Evolutionary conservation across 2,329 filamentous ascomycete species (phyloP), one percentile per base, ranked within the genome.

Genomic region (Fusarium pilosicola): DNA sequence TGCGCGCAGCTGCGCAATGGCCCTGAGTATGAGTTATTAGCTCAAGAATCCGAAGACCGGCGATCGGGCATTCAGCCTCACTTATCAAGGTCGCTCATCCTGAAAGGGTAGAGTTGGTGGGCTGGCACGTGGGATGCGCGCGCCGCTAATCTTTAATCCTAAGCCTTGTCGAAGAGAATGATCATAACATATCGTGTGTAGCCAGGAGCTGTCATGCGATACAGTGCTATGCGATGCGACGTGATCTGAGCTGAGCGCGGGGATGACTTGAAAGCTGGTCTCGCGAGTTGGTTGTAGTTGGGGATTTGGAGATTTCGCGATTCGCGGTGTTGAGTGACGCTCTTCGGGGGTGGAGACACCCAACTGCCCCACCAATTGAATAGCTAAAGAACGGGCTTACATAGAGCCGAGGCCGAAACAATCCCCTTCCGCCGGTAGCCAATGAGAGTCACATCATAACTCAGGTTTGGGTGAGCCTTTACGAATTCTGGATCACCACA

Each of bases 41-140:
- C 63, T 49, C 44, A 59, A 41, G 34, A 42, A 28, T 62, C 48
- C 52, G 54, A 65, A 41, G 62, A 64, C 51, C 36, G 62, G 58
- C n/a, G 41, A 36, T 61, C 32, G 59, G 39, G 41, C 45, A 42
- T 34, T 56, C 59, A 52, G 62, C 64, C 86, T 76, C 88, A 97
- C 95, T 91, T 93, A 86, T 98, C 96, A 79, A 98, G 90, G 83
- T 98, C 95, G 84, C 95, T 97, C 93, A 97, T 98, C 85, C 81
- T 74, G 74, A 76, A 61, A 42, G 57, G 44, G 44, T 41, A 48
- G 44, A 49, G 38, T 39, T 55, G 52, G 62, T 57, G 55, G 63
- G 64, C 70, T 65, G 67, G 66, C 73, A 66, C 68, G 74, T 71
- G 73, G 68, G 70, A 61, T 71, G 72, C 69, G 73, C 74, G 72